Evolutionary conservation across 352 stramenopile species (phyloP).

Genomic region (Phytophthora chlamydospora): DNA sequence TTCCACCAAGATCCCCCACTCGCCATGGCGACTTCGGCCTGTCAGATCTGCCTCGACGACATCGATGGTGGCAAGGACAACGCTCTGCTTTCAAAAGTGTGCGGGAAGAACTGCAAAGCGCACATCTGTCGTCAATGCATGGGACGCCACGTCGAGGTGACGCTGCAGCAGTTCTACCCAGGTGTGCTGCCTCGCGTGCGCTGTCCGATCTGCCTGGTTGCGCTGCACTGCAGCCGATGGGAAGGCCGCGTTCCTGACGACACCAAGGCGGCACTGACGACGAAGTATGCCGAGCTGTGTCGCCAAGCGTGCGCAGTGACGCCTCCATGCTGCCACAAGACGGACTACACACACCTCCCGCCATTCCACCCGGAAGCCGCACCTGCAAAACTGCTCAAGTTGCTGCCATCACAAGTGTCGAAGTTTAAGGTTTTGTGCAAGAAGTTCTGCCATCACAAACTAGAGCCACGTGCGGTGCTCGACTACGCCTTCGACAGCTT

Average conservation of each 20-base stretch:
- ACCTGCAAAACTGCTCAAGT: background rate
- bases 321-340: constrained; percentile 39
- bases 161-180: constrained; percentile 33
- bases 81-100: constrained; percentile 12
- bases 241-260: background rate
- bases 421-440: constrained; percentile 21
- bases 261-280: background rate
- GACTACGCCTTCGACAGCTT: constrained; percentile 30
- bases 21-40: constrained; percentile 21
- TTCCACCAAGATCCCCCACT: background rate
- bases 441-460: constrained; percentile 31
- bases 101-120: constrained; percentile 26
- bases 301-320: constrained; percentile 29
- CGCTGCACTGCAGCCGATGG: constrained; percentile 31
- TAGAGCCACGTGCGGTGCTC: constrained; percentile 22
- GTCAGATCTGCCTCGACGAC: constrained; percentile 49
- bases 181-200: constrained; percentile 37
- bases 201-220: constrained; percentile 36
- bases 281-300: constrained; percentile 33
- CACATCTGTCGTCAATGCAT: constrained; percentile 33
- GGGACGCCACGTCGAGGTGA: constrained; percentile 29
- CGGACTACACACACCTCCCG: constrained; percentile 45
- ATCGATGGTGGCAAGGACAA: constrained; percentile 2
- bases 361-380: background rate
- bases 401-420: constrained; percentile 19